Evolutionary conservation across 495 filamentous ascomycete genomes (phyloP).

Genomic region (Stereocaulon alpinum): DNA sequence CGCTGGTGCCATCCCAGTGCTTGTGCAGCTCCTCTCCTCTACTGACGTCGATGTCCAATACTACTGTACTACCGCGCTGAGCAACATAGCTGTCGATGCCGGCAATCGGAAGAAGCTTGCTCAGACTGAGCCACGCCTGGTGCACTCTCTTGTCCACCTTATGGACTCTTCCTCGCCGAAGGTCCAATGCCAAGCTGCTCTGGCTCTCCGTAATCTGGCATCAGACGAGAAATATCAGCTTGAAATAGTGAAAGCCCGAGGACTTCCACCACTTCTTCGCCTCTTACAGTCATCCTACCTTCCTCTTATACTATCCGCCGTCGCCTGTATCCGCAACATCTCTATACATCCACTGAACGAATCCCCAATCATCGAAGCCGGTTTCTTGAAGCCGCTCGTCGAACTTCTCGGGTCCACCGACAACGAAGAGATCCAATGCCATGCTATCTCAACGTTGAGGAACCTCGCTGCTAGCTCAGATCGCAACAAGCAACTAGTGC

Average conservation of each 20-base stretch:
- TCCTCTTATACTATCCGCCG: constrained; percentile 89
- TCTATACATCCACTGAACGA: constrained; percentile 98
- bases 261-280: constrained; percentile 71
- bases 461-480: constrained; percentile 96
- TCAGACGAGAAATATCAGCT: constrained; percentile 98
- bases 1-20: constrained; percentile 89
- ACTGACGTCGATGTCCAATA: constrained; percentile 96
- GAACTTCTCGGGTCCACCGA: constrained; percentile 90
- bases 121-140: constrained; percentile 75
- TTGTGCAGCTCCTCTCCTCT: constrained; percentile 87
- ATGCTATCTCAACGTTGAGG: constrained; percentile 91
- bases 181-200: constrained; percentile 93
- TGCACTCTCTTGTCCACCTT: constrained; percentile 85
- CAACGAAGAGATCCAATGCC: constrained; percentile 97
- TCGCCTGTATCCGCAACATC: constrained; percentile 97
- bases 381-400: constrained; percentile 86
- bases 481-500: constrained; percentile 88
- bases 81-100: constrained; percentile 94
- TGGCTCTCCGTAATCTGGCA: constrained; percentile 88
- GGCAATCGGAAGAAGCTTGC: constrained; percentile 83
- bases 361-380: constrained; percentile 97
- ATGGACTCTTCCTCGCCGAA: constrained; percentile 97
- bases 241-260: constrained; percentile 84
- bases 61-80: constrained; percentile 96
- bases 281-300: constrained; percentile 91